A percentile compares a stretch with the other conserved stretches of the same genome.
Evolutionary conservation across 441 rosid genomes (phyloP).

Genomic region (Arabidopsis lyrata): DNA sequence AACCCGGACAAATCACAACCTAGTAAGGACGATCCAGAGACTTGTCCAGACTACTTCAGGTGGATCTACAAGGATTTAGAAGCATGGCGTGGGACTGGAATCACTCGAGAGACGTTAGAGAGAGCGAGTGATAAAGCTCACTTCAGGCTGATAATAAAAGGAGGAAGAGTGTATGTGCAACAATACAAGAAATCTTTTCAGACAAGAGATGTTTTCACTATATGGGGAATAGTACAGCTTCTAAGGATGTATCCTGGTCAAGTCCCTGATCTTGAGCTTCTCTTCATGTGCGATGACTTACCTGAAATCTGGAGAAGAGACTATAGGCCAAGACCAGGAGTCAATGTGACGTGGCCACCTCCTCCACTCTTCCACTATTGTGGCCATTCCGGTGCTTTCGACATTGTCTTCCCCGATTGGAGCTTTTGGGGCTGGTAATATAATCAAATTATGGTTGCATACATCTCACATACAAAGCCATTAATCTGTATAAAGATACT

Average conservation of each 20-base stretch:
- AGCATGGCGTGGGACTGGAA: slow-evolving; percentile 55
- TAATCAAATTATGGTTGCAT: neutral
- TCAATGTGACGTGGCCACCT: slow-evolving; percentile 44
- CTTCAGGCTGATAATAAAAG: slow-evolving; percentile 17
- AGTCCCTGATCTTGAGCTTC: slow-evolving; percentile 67
- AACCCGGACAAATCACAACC: slow-evolving; percentile 20
- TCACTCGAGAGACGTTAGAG: slow-evolving; percentile 59
- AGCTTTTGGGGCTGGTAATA: slow-evolving; percentile 60
- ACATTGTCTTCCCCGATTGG: slow-evolving; percentile 69
- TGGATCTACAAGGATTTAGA: slow-evolving; percentile 67
- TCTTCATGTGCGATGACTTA: slow-evolving; percentile 55
- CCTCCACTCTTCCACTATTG: slow-evolving; percentile 65
- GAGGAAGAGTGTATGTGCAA: slow-evolving; percentile 56
- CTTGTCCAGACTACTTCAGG: slow-evolving; percentile 66
- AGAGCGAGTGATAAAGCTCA: slow-evolving; percentile 47
- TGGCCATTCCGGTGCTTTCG: slow-evolving; percentile 45
- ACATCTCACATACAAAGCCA: neutral
- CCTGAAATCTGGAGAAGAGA: slow-evolving; percentile 44
- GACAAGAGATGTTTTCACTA: slow-evolving; percentile 60
- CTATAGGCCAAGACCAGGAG: slow-evolving; percentile 23
- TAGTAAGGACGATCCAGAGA: neutral
- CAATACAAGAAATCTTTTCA: slow-evolving; percentile 50
- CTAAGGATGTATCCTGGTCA: slow-evolving; percentile 64
- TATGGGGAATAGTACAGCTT: slow-evolving; percentile 75
- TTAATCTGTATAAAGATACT: no score